These are phyloP conservation scores for Protoeuglena noctilucae DNA, from an alignment of 139 green algal species.

Conservation along the genomic window DNA sequence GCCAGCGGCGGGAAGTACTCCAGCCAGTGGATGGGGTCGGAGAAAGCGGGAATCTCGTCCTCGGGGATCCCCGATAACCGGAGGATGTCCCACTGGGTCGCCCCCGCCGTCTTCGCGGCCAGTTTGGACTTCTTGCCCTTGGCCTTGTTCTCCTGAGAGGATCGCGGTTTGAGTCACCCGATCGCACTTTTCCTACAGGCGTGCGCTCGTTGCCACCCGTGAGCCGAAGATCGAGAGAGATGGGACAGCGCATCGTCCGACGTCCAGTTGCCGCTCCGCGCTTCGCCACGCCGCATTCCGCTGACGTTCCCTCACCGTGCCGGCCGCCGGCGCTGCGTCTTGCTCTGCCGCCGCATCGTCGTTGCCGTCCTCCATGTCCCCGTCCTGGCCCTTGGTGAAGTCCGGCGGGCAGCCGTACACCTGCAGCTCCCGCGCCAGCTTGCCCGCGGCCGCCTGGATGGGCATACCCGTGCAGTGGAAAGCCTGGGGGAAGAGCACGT, in stretches of 20 bases:
- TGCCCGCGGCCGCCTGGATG: slow-evolving; percentile 94
- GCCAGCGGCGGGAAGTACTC: slow-evolving; percentile 83
- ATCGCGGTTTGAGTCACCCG: no score
- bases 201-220: no score
- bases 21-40: slow-evolving; percentile 75
- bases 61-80: slow-evolving; percentile 62
- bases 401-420: slow-evolving; percentile 70
- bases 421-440: slow-evolving; percentile 70
- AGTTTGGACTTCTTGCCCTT: not conserved
- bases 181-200: no score
- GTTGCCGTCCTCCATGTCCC: slow-evolving; percentile 10
- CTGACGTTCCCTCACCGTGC: slow-evolving; percentile 1
- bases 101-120: slow-evolving; percentile 60
- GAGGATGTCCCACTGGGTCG: slow-evolving; percentile 89
- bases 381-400: slow-evolving; percentile 46
- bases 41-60: slow-evolving; percentile 71
- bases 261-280: no score
- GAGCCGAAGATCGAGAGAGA: no score
- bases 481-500: slow-evolving; percentile 85
- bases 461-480: slow-evolving; percentile 99
- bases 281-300: slow-evolving; percentile 4
- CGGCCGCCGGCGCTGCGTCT: slow-evolving; percentile 3
- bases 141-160: no score
- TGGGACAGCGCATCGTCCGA: no score
- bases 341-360: slow-evolving; percentile 10